Base-by-base conservation (phyloP, 257 asterid species). In the Gentiana dahurica region DNA sequence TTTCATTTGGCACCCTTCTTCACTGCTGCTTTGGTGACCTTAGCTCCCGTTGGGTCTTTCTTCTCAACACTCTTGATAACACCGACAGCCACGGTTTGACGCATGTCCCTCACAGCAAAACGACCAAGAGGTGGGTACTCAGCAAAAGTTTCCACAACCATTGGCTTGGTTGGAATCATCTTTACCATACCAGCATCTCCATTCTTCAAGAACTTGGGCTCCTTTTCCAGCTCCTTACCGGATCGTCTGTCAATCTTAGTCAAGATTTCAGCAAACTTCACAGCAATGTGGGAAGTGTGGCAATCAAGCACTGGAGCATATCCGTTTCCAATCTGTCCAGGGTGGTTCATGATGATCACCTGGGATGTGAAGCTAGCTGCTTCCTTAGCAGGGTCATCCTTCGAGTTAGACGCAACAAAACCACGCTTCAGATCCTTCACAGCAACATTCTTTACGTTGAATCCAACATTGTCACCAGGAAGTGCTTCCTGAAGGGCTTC, bases 341-440 rank as follows among this genome's bases (percentile, higher is more conserved):
- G 94, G 71, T 84, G 94, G 71, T 84, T 84, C 89, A 79, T 82
- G 79, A 79, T 85, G 61, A 85, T 85, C 50, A 85, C 94, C 68
- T 85, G 94, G 8, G 94, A 68, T 6, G 84, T 79, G 57, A 85
- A 85, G 67, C 57, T 79, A 34, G 90, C 65, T 55, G 94, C 94
- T 24, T 57, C 94, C 77, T 76, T 84, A 4, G 94, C 87, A 0
- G 94, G 94, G 60, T 84, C 89, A 59, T 84, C 94, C 81, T 84
- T 81, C 13, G 95, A 86, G 76, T 86, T 86, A 64, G 94, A 82
- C 2, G 91, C 91, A 53, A 85, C 94, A 37, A 3, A 82, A 39
- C 94, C 94, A 71, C 95, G 88, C 78, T 82, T 85, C 52, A 86
- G 75, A 81, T 86, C 95, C 79, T 83, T 86, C 0, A 86, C 95